phyloP scores from a whole-genome alignment of 2,329 filamentous ascomycete genomes.

The Stagonosporopsis rhizophila region DNA sequence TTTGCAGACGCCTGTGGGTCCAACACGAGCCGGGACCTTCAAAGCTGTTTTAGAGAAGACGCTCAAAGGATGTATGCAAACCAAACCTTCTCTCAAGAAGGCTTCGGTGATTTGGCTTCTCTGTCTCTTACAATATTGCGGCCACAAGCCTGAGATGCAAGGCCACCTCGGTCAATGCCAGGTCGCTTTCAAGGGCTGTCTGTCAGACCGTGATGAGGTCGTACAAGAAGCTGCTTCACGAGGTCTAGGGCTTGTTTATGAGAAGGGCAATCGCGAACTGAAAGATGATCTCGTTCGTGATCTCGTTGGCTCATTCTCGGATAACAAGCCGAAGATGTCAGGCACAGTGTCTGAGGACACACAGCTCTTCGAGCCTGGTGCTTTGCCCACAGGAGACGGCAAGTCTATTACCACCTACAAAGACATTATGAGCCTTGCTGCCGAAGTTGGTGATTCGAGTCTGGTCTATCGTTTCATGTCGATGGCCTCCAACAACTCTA shows the following conservation, averaged over 20 bases:
- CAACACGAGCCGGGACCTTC: constrained; percentile 53
- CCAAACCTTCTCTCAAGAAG: constrained; percentile 88
- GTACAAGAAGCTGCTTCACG: constrained; percentile 95
- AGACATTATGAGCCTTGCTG: constrained; percentile 93
- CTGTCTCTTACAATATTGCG: constrained; percentile 88
- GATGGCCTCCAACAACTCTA: constrained; percentile 90
- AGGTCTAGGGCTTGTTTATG: constrained; percentile 90
- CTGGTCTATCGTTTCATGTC: constrained; percentile 99
- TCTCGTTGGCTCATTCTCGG: constrained; percentile 85
- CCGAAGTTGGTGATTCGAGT: constrained; percentile 93
- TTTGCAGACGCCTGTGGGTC: constrained; percentile 40
- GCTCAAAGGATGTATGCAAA: constrained; percentile 77
- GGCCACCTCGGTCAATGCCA: constrained; percentile 79
- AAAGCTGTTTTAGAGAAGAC: constrained; percentile 72
- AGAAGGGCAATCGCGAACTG: constrained; percentile 81
- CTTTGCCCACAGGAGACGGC: constrained; percentile 87
- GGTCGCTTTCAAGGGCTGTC: constrained; percentile 82
- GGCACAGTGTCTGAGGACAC: constrained; percentile 88
- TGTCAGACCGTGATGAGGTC: constrained; percentile 88
- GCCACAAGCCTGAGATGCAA: constrained; percentile 77
- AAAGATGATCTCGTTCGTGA: constrained; percentile 86
- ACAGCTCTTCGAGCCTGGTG: constrained; percentile 90
- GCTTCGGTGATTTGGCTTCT: constrained; percentile 96
- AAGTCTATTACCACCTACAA: constrained; percentile 90
- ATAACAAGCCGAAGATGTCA: constrained; percentile 71